These are phyloP conservation scores for Polytolypa hystricis DNA, from an alignment of 2,329 filamentous ascomycete species.

Conservation along the genomic window DNA sequence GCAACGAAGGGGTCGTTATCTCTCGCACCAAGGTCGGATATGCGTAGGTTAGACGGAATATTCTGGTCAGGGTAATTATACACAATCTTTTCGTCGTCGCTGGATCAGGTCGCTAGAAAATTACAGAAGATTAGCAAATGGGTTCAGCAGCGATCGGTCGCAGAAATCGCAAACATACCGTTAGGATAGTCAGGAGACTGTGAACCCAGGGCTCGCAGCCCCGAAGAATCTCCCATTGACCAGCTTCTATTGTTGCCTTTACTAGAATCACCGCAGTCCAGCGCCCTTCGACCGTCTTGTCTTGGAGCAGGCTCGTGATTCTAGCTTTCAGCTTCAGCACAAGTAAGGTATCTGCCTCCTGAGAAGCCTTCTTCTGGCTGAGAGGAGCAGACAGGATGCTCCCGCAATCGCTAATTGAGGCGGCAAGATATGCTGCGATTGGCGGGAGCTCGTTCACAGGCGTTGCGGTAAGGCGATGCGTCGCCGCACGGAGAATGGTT, in stretches of 20 bases:
- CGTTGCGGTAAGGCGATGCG: constrained; percentile 53
- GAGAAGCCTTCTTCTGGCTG: constrained; percentile 47
- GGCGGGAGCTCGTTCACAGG: constrained; percentile 62
- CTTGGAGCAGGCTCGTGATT: constrained; percentile 65
- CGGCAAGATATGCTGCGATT: constrained; percentile 57
- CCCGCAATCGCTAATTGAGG: constrained; percentile 43
- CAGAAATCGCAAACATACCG: constrained; percentile 40
- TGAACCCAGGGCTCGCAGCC: constrained; percentile 65
- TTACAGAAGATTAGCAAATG: not conserved
- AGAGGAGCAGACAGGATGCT: constrained; percentile 53
- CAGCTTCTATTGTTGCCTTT: constrained; percentile 71
- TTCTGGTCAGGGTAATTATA: constrained; percentile 66
- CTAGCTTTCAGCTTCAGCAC: constrained; percentile 75
- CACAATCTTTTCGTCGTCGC: constrained; percentile 63
- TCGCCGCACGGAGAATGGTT: constrained; percentile 32
- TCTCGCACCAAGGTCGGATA: constrained; percentile 77
- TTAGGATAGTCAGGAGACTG: constrained; percentile 62
- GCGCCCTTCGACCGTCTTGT: constrained; percentile 60
- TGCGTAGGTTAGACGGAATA: constrained; percentile 71
- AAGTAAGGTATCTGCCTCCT: constrained; percentile 56
- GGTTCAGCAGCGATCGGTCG: not conserved
- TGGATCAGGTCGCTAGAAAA: constrained; percentile 61
- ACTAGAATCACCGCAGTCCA: constrained; percentile 68
- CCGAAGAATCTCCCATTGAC: constrained; percentile 71
- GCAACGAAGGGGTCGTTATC: constrained; percentile 72